These are phyloP conservation scores for Discostella pseudostelligera DNA, from an alignment of 108 stramenopile genomes.

Conservation along the genomic window DNA sequence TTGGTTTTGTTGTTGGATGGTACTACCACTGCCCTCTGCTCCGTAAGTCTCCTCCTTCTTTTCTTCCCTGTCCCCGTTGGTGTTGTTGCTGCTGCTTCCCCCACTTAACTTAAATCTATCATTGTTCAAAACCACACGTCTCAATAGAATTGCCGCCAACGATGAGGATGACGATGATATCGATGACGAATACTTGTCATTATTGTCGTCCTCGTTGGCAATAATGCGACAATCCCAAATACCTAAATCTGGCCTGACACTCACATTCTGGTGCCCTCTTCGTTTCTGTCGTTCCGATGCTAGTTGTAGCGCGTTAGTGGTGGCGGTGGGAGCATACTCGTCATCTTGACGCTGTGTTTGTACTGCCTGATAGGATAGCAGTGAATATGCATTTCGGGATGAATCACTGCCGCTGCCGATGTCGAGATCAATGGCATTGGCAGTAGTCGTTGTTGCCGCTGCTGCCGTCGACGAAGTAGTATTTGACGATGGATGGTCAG, in stretches of 20 bases:
- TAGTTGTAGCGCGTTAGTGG: conserved; percentile 8
- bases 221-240: conserved; percentile 65
- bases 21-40: background rate
- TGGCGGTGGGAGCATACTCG: conserved; percentile 1
- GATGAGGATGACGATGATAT: conserved; percentile 27
- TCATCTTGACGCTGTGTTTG: conserved; percentile 38
- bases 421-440: background rate
- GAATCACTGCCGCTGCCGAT: background rate
- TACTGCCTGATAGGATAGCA: conserved; percentile 70
- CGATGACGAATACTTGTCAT: conserved; percentile 47
- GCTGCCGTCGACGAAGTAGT: background rate
- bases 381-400: background rate
- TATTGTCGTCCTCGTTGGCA: conserved; percentile 21
- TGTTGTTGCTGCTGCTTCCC: conserved; percentile 3
- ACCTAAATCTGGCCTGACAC: conserved; percentile 54
- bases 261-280: conserved; percentile 5
- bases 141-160: conserved; percentile 12
- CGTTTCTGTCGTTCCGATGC: conserved; percentile 18
- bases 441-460: background rate
- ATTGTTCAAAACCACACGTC: conserved; percentile 15
- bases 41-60: conserved; percentile 16
- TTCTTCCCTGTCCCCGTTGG: conserved; percentile 15
- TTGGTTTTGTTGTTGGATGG: conserved; percentile 4
- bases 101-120: too few species aligned
- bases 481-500: background rate